Base-by-base conservation (phyloP, 768 basidiomycete genomes). In the Amanita exitialis region DNA sequence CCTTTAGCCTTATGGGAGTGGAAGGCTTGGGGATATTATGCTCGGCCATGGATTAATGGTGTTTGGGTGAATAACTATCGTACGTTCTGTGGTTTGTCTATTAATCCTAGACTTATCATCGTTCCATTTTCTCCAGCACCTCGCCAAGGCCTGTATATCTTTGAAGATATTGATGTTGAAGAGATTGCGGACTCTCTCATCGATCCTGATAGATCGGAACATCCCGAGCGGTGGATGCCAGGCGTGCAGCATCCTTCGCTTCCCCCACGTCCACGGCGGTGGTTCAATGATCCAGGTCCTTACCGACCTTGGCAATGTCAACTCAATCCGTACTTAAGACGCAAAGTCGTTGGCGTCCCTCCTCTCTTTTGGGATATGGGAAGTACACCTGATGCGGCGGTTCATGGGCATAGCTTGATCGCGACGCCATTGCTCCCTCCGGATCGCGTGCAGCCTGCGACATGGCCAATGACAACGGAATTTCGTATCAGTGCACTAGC, bases 1-100 rank as follows among this genome's bases (percentile, higher is more conserved):
- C 32, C 47, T 23, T 15, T 51, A 28, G 50, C 28, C 1, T 25
- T 51, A 15, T 34, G 42, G 34, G 78, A 77, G 35, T 82, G 77
- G 77, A 75, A 76, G 56, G 71, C 71, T 35, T 80, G 74, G 59
- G 79, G 74, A 1, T 73, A 76, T 49, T 79, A 73, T 66, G 75
- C 79, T 5, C 69, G 71, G 30, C 79, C 79, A 9, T 56, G 55
- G 15, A 54, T 77, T 7, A 69, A 71, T 41, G 62, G 62, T 28
- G 62, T 74, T 3, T 54, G 62, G 20, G 70, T 73, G 6, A 56
- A 59, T 47, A 78, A 79, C 58, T 62, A 69, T 18, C 69, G 76
- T 69, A 64, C 55, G 78, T 70, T 54, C 18, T 43, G 20, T 7
- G 36, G 18, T 27, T 16, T 35, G 47, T 20, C 20, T 27, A 20